These are phyloP conservation scores for Reutealis trisperma DNA, from an alignment of 345 rosid species.

Conservation along the genomic window DNA sequence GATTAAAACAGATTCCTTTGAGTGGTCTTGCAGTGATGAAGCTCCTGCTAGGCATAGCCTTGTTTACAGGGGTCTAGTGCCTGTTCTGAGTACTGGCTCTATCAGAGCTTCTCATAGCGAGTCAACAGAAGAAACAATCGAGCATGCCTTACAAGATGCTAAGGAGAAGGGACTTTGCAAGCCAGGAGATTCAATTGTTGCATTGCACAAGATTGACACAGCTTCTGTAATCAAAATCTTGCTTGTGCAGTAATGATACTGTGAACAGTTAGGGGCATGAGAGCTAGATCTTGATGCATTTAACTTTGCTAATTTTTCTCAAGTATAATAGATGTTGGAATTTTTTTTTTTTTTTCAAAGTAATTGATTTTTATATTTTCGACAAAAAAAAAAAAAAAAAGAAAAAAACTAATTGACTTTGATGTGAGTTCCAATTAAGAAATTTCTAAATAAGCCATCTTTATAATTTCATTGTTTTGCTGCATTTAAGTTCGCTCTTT, in stretches of 20 bases:
- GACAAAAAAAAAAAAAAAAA: too few relatives aligned
- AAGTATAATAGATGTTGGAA: neutral
- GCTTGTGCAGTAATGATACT: slow-evolving; percentile 7
- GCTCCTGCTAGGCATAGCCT: slow-evolving; percentile 44
- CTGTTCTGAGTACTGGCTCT: slow-evolving; percentile 26
- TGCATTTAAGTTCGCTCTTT: too few relatives aligned
- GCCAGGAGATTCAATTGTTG: slow-evolving; percentile 40
- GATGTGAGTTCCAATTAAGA: neutral
- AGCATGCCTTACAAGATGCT: slow-evolving; percentile 22
- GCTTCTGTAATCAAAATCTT: slow-evolving; percentile 35
- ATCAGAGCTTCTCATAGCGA: slow-evolving; percentile 23
- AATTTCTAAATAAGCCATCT: neutral
- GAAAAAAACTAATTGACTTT: too few relatives aligned
- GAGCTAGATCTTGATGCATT: slow-evolving; percentile 7
- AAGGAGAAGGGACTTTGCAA: slow-evolving; percentile 34
- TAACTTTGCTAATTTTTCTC: neutral
- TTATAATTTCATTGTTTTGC: neutral
- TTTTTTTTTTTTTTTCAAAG: too few relatives aligned
- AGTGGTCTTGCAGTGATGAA: slow-evolving; percentile 38
- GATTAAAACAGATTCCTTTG: slow-evolving; percentile 26
- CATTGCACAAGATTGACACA: slow-evolving; percentile 28
- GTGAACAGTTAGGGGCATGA: neutral
- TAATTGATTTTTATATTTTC: too few relatives aligned
- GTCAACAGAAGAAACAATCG: slow-evolving; percentile 29
- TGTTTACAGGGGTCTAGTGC: slow-evolving; percentile 32